Conservation (phyloP, 257 asterid species). For the Solanum bukasovii region DNA sequence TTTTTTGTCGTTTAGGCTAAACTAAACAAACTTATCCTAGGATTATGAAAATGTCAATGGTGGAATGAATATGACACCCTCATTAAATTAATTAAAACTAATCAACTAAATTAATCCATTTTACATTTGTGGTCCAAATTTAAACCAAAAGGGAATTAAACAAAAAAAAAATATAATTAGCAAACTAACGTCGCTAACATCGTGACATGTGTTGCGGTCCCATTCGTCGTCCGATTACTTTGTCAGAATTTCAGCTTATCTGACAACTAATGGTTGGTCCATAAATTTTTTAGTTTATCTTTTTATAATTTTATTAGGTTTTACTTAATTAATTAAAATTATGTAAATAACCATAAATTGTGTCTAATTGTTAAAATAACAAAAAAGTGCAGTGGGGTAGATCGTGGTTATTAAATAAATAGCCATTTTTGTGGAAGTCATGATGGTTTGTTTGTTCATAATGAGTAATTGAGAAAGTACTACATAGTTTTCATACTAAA, state of each 20-base stretch:
- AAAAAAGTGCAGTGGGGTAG: not conserved
- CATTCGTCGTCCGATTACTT: not conserved
- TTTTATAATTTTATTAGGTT: not conserved
- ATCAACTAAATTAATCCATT: not conserved
- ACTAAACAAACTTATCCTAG: constrained; percentile 25
- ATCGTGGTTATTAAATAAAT: not conserved
- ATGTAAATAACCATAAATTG: not conserved
- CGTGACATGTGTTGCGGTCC: constrained; percentile 2
- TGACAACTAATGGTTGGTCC: not conserved
- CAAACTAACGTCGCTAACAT: not conserved
- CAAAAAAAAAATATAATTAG: not conserved
- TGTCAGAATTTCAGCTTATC: not conserved
- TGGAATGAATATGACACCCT: constrained; percentile 1
- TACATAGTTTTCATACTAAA: constrained; percentile 6
- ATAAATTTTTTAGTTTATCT: not conserved
- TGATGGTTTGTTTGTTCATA: constrained; percentile 9
- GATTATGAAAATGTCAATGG: constrained; percentile 15
- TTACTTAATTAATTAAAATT: not conserved
- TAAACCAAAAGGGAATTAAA: not conserved
- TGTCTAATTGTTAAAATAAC: not conserved
- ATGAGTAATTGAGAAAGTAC: constrained; percentile 11
- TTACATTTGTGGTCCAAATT: not conserved
- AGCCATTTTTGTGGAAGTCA: constrained; percentile 23
- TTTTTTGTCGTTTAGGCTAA: constrained; percentile 1
- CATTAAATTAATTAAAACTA: not conserved